Percentiles rank a stretch among this genome's conserved stretches.
phyloP scores from a whole-genome alignment of 2,329 filamentous ascomycete species.

The Venturia effusa region DNA sequence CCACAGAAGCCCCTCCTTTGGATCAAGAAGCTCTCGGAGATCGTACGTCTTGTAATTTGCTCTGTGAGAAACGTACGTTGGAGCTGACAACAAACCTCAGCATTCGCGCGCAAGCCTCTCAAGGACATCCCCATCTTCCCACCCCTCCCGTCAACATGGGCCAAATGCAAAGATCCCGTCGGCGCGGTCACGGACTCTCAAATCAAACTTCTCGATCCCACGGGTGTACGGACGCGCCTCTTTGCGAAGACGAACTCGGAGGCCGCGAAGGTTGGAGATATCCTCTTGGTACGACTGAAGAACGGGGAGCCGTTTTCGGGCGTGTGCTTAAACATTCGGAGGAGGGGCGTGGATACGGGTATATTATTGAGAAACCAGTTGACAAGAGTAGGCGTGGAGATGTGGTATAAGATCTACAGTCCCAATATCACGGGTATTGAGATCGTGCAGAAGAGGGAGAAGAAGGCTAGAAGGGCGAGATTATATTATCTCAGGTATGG shows the following conservation, averaged over 20 bases:
- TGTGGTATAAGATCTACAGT: slow-evolving; percentile 94
- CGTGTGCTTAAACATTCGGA: slow-evolving; percentile 75
- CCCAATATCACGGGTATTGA: slow-evolving; percentile 85
- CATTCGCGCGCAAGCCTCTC: slow-evolving; percentile 14
- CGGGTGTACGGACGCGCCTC: slow-evolving; percentile 67
- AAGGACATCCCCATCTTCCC: slow-evolving; percentile 42
- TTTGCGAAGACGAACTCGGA: slow-evolving; percentile 72
- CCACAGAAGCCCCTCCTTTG: slow-evolving; percentile 13
- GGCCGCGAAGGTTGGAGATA: slow-evolving; percentile 73
- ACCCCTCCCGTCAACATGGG: slow-evolving; percentile 44
- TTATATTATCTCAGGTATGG: slow-evolving; percentile 75
- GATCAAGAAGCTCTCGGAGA: too few species aligned
- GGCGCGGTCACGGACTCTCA: slow-evolving; percentile 55
- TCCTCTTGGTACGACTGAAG: slow-evolving; percentile 78
- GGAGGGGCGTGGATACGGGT: slow-evolving; percentile 79
- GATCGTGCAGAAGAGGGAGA: slow-evolving; percentile 75
- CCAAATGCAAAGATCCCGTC: slow-evolving; percentile 56
- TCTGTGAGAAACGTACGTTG: too few species aligned
- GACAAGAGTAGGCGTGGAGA: slow-evolving; percentile 80
- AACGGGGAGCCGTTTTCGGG: slow-evolving; percentile 84
- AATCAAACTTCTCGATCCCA: slow-evolving; percentile 69
- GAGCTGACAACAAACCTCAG: not conserved
- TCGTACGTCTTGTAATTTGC: not conserved
- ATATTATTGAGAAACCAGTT: slow-evolving; percentile 79
- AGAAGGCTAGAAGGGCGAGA: slow-evolving; percentile 75